Conservation (phyloP, 805 yeast genomes). For the Ogataea pignaliae region DNA sequence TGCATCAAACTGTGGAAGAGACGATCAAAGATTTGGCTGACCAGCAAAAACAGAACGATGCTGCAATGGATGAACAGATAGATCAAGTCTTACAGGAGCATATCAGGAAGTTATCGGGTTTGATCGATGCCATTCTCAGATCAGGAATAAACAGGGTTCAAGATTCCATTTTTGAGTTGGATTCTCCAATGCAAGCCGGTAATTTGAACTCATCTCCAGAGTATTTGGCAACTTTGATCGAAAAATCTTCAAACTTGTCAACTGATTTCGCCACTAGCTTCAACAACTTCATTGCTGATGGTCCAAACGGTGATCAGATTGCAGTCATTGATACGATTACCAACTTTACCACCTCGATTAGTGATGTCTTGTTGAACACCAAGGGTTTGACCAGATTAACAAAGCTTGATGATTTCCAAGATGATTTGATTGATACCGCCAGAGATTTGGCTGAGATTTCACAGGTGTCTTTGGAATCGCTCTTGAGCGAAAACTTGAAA, state of each 20-base stretch:
- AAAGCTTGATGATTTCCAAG: conserved; percentile 48
- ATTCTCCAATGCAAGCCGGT: conserved; percentile 80
- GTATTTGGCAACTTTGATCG: conserved; percentile 62
- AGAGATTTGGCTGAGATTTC: conserved; percentile 57
- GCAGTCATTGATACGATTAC: conserved; percentile 59
- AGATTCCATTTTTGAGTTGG: conserved; percentile 63
- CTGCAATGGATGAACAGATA: conserved; percentile 54
- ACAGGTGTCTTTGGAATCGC: conserved; percentile 54
- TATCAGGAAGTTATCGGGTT: conserved; percentile 41
- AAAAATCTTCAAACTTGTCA: conserved; percentile 63
- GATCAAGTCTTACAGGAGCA: conserved; percentile 48
- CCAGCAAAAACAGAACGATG: conserved; percentile 42
- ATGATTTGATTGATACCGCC: conserved; percentile 42
- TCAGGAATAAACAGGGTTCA: conserved; percentile 72
- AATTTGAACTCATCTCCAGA: conserved; percentile 72
- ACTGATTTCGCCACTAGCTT: conserved; percentile 79
- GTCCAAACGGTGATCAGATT: conserved; percentile 60
- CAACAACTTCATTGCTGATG: conserved; percentile 73
- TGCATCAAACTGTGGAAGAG: conserved; percentile 74
- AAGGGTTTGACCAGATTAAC: conserved; percentile 64
- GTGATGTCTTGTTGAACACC: conserved; percentile 59
- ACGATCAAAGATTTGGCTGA: conserved; percentile 58
- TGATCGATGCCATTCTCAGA: conserved; percentile 66
- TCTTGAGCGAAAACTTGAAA: conserved; percentile 50
- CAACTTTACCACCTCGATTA: conserved; percentile 54